Conservation (phyloP, 257 asterid species). For the Mitragyna speciosa region DNA sequence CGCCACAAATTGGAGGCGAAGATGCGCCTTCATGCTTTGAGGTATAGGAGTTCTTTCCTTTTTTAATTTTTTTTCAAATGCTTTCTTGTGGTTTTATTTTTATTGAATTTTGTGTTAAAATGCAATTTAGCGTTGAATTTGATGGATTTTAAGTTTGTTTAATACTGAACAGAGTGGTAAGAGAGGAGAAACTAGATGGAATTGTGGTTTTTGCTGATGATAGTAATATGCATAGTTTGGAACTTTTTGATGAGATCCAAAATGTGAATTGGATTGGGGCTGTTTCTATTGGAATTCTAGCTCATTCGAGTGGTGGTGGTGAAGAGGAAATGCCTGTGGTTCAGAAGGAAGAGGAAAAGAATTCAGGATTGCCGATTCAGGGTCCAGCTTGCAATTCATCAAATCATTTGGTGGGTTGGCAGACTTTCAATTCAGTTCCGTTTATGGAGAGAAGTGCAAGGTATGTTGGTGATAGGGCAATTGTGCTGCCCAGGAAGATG, state of each 20-base stretch:
- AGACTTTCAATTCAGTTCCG: constrained; percentile 52
- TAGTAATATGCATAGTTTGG: constrained; percentile 93
- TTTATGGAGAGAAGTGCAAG: constrained; percentile 61
- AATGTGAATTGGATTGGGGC: constrained; percentile 89
- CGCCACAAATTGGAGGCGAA: constrained; percentile 75
- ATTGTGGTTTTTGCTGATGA: constrained; percentile 92
- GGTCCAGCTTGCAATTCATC: constrained; percentile 97
- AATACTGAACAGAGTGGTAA: constrained; percentile 54
- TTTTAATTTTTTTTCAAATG: neutral
- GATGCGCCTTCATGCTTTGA: constrained; percentile 84
- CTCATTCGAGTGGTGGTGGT: constrained; percentile 61
- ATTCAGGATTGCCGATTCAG: constrained; percentile 64
- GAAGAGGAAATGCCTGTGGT: constrained; percentile 38
- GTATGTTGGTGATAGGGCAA: constrained; percentile 79
- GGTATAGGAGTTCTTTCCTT: constrained; percentile 44
- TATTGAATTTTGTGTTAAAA: neutral
- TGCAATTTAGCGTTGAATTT: neutral
- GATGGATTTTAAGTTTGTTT: constrained; percentile 9
- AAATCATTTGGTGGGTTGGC: constrained; percentile 83
- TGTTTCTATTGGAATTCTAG: constrained; percentile 80
- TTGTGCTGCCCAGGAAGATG: constrained; percentile 80
- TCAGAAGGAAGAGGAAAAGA: constrained; percentile 49
- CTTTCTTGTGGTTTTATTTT: neutral
- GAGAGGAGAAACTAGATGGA: constrained; percentile 78
- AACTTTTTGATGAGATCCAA: constrained; percentile 92